Evolutionary conservation across 331 rosid species (phyloP), one percentile per base, ranked within the genome.

Genomic region (Pyracantha coccinea): DNA sequence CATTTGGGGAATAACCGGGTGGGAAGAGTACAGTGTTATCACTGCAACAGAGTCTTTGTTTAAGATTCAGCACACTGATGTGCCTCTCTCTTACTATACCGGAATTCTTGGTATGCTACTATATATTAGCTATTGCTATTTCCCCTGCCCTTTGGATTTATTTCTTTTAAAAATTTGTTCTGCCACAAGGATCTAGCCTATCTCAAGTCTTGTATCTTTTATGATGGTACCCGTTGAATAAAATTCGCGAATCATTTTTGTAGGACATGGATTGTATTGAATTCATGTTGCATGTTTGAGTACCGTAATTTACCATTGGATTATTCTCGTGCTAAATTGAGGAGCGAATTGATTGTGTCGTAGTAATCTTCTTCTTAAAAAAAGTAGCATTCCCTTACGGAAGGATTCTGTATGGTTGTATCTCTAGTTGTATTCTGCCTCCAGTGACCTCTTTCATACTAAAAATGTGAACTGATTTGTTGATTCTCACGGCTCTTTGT

Each of bases 31-130:
- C n/a, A n/a, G n/a, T n/a, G n/a, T n/a, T n/a, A n/a, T n/a, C n/a
- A n/a, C n/a, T n/a, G n/a, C n/a, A n/a, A n/a, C n/a, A n/a, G n/a
- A n/a, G n/a, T n/a, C n/a, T n/a, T n/a, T n/a, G n/a, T n/a, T n/a
- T n/a, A n/a, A n/a, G n/a, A n/a, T n/a, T n/a, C n/a, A n/a, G n/a
- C 3, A 54, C 52, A 57, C 52, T 3, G 20, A 13, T 55, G 29
- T 71, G 0, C 66, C 75, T 15, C 75, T 55, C 52, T 71, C 75
- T 31, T 71, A 71, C 53, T 71, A 55, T 32, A 41, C 52, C 53
- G 78, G 71, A 54, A 31, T 71, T 32, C 75, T 71, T 0, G 75
- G 75, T 71, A 31, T 71, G 52, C n/a, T 66, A 1, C 16, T 7
- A 1, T 31, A 5, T 6, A 31, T 31, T 31, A 0, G 44, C 44